Evolutionary conservation across 192 early-diverging fungal genomes (phyloP).

Genomic region (Tieghemiomyces parasiticus): DNA sequence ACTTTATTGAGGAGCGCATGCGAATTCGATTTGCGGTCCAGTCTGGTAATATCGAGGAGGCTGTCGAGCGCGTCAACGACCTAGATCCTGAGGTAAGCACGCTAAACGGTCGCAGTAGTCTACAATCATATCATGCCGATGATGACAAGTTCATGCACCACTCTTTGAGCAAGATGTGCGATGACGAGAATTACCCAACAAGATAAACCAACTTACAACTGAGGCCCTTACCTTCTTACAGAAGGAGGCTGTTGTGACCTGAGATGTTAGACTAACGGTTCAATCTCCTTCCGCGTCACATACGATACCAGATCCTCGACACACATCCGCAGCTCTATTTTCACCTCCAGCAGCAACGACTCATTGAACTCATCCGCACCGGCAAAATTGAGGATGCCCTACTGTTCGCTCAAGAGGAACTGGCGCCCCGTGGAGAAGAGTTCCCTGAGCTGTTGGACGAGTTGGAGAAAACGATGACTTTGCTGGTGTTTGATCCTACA

Average conservation of each 20-base stretch:
- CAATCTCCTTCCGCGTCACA: neutral
- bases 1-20: constrained; percentile 90
- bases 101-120: no score
- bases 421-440: constrained; percentile 95
- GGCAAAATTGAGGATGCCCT: constrained; percentile 72
- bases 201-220: no score
- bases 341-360: constrained; percentile 89
- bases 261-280: no score
- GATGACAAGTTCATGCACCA: no score
- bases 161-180: no score
- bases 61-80: constrained; percentile 96
- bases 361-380: constrained; percentile 87
- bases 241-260: no score
- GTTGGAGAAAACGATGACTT: constrained; percentile 89
- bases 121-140: no score
- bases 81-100: constrained; percentile 85
- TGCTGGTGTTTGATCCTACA: constrained; percentile 78
- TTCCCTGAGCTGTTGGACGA: constrained; percentile 90
- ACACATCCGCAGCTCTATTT: constrained; percentile 88
- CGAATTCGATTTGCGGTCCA: constrained; percentile 86
- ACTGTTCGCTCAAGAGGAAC: constrained; percentile 92
- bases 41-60: constrained; percentile 74
- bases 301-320: constrained; percentile 37
- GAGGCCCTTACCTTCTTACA: no score
- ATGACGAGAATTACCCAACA: no score